Conservation (phyloP, 1,284 basidiomycete genomes). For the Takashimella koratensis region DNA sequence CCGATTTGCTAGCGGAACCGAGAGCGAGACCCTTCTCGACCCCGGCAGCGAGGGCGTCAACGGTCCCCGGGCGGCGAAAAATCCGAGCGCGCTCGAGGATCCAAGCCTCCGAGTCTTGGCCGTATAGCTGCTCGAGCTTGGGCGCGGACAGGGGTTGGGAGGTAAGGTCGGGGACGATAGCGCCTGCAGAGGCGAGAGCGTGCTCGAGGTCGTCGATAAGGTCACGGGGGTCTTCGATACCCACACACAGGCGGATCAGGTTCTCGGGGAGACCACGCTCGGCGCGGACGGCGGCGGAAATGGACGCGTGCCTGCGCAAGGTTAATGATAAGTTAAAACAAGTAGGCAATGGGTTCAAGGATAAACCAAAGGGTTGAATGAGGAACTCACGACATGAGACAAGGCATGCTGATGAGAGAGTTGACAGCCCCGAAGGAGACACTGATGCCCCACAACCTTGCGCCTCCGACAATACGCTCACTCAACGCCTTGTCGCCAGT, state of each 20-base stretch:
- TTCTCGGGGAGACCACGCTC: constrained; percentile 95
- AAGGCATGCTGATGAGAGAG: constrained; percentile 98
- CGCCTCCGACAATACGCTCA: constrained; percentile 87
- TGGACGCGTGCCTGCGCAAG: constrained; percentile 80
- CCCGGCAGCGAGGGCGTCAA: constrained; percentile 31
- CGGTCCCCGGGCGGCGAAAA: constrained; percentile 34
- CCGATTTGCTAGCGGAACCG: constrained; percentile 8
- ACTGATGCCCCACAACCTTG: constrained; percentile 93
- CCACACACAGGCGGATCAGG: constrained; percentile 95
- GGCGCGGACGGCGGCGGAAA: constrained; percentile 86
- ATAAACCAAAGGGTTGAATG: constrained; percentile 3
- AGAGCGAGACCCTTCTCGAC: constrained; percentile 34
- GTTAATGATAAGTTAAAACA: constrained; percentile 4
- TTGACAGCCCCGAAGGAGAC: constrained; percentile 99
- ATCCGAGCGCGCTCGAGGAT: constrained; percentile 43
- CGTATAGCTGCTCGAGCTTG: constrained; percentile 34
- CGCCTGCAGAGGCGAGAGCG: constrained; percentile 86
- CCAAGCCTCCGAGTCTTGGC: constrained; percentile 36
- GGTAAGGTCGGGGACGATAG: constrained; percentile 55
- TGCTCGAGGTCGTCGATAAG: constrained; percentile 92
- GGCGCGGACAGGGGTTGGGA: constrained; percentile 26
- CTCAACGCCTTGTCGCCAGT: constrained; percentile 88
- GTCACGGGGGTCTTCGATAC: constrained; percentile 93
- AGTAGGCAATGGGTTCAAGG: constrained; percentile 4
- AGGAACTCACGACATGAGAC: constrained; percentile 96